These are phyloP conservation scores for Pichia sp. DNA, from an alignment of 1,139 yeast species.

Conservation along the genomic window DNA sequence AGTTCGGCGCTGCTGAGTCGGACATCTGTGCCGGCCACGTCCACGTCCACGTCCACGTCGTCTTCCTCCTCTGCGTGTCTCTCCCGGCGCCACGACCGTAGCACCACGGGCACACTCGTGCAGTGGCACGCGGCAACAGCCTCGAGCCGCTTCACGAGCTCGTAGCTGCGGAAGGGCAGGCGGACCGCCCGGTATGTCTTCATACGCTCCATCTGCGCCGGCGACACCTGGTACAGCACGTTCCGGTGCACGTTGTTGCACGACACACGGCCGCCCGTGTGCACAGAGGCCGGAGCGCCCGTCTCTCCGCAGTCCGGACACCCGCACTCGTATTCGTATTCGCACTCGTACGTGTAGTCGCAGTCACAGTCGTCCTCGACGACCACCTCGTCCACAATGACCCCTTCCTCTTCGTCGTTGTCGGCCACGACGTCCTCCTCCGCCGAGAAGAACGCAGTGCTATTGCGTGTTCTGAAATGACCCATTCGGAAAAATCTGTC, in stretches of 20 bases:
- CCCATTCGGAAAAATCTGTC: not conserved
- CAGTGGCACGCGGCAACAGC: conserved; percentile 6
- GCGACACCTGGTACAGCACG: conserved; percentile 9
- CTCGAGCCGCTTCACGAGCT: conserved; percentile 9
- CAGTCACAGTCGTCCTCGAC: not conserved
- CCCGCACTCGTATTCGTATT: not conserved
- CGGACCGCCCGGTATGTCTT: conserved; percentile 3
- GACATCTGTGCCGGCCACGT: not conserved
- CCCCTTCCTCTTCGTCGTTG: too few relatives aligned
- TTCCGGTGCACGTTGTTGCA: not conserved
- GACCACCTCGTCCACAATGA: not conserved
- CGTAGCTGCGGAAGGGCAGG: conserved; percentile 6
- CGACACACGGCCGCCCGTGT: not conserved
- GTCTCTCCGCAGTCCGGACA: not conserved
- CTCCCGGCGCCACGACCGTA: conserved; percentile 8
- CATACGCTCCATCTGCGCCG: conserved; percentile 16
- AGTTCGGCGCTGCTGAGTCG: not conserved
- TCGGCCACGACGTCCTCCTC: too few relatives aligned
- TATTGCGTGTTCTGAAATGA: not conserved
- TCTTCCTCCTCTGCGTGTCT: not conserved
- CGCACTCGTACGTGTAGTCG: not conserved
- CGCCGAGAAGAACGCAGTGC: not conserved
- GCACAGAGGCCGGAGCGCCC: not conserved
- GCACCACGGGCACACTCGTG: conserved; percentile 12
- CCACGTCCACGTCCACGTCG: not conserved